Evolutionary conservation across 108 stramenopile species (phyloP).

Genomic region (Discostella stelligeroides): DNA sequence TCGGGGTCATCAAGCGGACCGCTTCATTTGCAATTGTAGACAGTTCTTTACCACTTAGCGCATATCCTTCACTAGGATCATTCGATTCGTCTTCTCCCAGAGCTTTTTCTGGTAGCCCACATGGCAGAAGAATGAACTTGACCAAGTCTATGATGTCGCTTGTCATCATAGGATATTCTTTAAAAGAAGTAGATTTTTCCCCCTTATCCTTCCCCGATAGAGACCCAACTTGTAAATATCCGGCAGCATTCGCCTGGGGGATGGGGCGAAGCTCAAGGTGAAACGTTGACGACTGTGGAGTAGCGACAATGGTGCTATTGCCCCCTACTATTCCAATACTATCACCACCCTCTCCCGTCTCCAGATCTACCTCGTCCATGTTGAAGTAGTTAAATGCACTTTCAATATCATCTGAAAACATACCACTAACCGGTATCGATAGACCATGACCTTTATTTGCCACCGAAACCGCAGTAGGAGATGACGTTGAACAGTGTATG

Average conservation of each 20-base stretch:
- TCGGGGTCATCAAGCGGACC: neutral
- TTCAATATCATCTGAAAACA: constrained; percentile 5
- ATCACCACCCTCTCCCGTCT: constrained; percentile 2
- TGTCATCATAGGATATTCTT: constrained; percentile 11
- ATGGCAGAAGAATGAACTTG: constrained; percentile 31
- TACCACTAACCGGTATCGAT: constrained; percentile 14
- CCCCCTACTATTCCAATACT: neutral
- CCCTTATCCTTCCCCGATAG: neutral
- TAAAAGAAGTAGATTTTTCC: neutral
- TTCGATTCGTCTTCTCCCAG: neutral
- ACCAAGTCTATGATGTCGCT: constrained; percentile 22
- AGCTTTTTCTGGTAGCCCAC: constrained; percentile 1
- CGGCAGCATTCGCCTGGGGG: neutral
- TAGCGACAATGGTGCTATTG: neutral
- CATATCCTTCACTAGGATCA: no score
- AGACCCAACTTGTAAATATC: constrained; percentile 15
- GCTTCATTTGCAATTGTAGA: constrained; percentile 14
- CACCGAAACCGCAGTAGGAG: neutral
- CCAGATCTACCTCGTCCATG: constrained; percentile 35
- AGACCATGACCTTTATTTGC: neutral
- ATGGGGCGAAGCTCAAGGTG: constrained; percentile 20
- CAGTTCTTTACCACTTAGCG: constrained; percentile 13
- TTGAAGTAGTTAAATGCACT: constrained; percentile 23
- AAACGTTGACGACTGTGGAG: neutral
- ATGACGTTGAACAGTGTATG: neutral